phyloP scores from a whole-genome alignment of 1,139 yeast species.

The Spathaspora sp. region DNA sequence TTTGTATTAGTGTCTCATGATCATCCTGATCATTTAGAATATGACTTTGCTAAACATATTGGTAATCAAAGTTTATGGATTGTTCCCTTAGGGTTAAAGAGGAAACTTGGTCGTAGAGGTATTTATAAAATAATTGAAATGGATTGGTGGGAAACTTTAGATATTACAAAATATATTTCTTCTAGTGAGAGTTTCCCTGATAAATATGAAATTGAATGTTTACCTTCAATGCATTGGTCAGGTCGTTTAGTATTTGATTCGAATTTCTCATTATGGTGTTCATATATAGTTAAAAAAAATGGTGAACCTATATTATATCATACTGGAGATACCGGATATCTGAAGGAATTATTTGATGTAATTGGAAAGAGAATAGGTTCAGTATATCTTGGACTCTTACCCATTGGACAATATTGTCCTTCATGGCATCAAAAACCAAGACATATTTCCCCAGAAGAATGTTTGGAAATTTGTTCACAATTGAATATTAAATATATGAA shows the following conservation, averaged over 20 bases:
- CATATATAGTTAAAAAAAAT: constrained; percentile 66
- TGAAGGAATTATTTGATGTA: constrained; percentile 62
- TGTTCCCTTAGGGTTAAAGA: constrained; percentile 77
- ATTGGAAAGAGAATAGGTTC: constrained; percentile 67
- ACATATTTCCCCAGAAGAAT: constrained; percentile 82
- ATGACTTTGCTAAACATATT: constrained; percentile 54
- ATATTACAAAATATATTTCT: constrained; percentile 36
- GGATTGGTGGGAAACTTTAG: constrained; percentile 87
- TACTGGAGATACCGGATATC: constrained; percentile 94
- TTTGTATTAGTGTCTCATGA: constrained; percentile 85
- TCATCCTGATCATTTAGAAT: constrained; percentile 92
- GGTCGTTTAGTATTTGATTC: constrained; percentile 79
- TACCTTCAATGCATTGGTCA: constrained; percentile 98
- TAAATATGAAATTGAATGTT: constrained; percentile 76
- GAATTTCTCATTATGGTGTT: constrained; percentile 84
- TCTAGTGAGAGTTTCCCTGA: constrained; percentile 34
- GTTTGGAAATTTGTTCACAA: constrained; percentile 65
- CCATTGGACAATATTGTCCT: constrained; percentile 95
- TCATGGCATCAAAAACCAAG: constrained; percentile 92
- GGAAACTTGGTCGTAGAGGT: constrained; percentile 56
- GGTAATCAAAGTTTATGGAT: constrained; percentile 73
- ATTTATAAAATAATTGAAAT: constrained; percentile 63
- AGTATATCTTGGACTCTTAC: constrained; percentile 69
- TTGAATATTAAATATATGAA: constrained; percentile 61
- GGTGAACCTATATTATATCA: constrained; percentile 77